These are phyloP conservation scores for Cyberlindnera galapagoensis DNA, from an alignment of 805 yeast species.

Conservation along the genomic window DNA sequence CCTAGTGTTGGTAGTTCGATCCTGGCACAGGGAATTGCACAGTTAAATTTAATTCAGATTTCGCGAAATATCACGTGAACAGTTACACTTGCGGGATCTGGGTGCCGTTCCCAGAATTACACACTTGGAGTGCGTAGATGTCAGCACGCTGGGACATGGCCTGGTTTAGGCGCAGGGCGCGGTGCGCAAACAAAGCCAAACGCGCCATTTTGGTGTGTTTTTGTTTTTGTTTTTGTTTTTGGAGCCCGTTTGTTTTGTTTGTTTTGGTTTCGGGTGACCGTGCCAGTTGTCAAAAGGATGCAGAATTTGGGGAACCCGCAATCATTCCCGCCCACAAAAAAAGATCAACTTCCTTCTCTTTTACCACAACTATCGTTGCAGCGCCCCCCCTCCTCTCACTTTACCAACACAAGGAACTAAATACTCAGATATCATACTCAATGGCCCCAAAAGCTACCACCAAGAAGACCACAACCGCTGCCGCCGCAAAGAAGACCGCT, in stretches of 20 bases:
- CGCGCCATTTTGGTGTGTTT: background rate
- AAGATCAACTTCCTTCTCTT: background rate
- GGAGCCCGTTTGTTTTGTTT: too few relatives aligned
- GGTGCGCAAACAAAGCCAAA: background rate
- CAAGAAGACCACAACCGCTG: constrained; percentile 9
- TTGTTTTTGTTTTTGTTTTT: too few relatives aligned
- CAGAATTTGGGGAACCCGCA: constrained; percentile 9
- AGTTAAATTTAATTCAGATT: too few relatives aligned
- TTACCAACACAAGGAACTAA: constrained; percentile 1
- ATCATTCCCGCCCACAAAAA: too few relatives aligned
- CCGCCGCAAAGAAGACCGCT: constrained; percentile 20
- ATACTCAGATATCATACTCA: constrained; percentile 5
- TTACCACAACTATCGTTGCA: background rate
- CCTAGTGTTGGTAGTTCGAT: too few relatives aligned
- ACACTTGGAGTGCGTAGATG: background rate
- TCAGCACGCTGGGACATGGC: background rate
- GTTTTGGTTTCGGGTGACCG: constrained; percentile 6
- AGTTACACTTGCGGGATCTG: too few relatives aligned
- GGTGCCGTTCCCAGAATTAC: background rate
- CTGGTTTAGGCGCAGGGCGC: constrained; percentile 1
- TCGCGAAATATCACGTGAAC: too few relatives aligned
- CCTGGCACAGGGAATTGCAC: too few relatives aligned
- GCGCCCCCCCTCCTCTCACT: too few relatives aligned
- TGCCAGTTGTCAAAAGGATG: background rate
- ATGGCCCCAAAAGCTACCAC: constrained; percentile 21